phyloP scores from a whole-genome alignment of 306 rosid genomes.

The Phaseolus lunatus region DNA sequence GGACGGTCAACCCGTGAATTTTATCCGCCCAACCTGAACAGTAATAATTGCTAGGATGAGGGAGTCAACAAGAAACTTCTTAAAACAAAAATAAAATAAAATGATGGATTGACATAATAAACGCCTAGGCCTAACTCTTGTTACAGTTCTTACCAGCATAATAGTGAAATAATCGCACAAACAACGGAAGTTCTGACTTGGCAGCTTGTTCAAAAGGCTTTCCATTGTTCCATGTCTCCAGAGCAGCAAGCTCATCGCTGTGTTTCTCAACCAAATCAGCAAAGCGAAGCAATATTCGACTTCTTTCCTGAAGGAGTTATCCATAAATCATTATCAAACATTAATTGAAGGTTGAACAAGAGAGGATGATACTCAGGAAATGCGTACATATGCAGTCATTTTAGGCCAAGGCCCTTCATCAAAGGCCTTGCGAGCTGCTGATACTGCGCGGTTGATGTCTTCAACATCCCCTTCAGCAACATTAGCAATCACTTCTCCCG shows the following conservation, averaged over 20 bases:
- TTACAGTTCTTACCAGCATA: conserved; percentile 71
- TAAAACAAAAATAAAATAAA: not conserved
- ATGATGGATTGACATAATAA: not conserved
- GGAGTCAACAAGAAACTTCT: conserved; percentile 14
- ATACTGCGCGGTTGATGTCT: conserved; percentile 81
- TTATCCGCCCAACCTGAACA: conserved; percentile 94
- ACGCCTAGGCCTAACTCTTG: not conserved
- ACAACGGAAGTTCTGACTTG: conserved; percentile 60
- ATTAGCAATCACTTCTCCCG: conserved; percentile 85
- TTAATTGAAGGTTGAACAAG: conserved; percentile 21
- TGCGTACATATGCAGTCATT: conserved; percentile 81
- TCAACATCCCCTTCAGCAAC: conserved; percentile 87
- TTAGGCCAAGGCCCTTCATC: conserved; percentile 99
- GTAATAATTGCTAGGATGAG: not conserved
- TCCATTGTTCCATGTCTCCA: conserved; percentile 93
- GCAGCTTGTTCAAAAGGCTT: conserved; percentile 78
- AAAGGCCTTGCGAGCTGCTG: conserved; percentile 96
- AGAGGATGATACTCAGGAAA: conserved; percentile 3
- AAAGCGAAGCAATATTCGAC: conserved; percentile 75
- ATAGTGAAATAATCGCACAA: conserved; percentile 80
- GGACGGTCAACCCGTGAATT: conserved; percentile 93
- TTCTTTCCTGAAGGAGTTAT: conserved; percentile 67
- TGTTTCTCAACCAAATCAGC: conserved; percentile 92
- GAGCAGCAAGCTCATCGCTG: conserved; percentile 75
- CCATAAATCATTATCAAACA: not conserved